A percentile compares a stretch with the other conserved stretches of the same genome.
These are phyloP conservation scores for Colletotrichum sp. DNA, from an alignment of 2,329 filamentous ascomycete species.

Conservation along the genomic window DNA sequence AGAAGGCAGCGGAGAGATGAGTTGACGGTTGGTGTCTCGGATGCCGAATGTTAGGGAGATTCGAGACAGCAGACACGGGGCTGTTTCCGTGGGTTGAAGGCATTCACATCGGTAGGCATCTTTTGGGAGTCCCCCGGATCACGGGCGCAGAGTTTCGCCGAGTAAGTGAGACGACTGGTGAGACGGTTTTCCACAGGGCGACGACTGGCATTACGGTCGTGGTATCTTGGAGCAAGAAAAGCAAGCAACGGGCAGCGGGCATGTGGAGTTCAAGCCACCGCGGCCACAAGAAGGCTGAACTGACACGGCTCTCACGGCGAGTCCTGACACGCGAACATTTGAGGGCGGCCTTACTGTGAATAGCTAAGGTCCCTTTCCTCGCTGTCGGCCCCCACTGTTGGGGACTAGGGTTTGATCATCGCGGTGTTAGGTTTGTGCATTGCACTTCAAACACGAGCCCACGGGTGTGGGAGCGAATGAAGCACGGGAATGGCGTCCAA, in stretches of 20 bases:
- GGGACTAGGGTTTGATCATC: neutral
- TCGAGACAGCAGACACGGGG: neutral
- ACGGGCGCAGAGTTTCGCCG: neutral
- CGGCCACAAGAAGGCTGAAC: neutral
- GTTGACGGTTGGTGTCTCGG: neutral
- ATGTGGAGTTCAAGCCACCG: neutral
- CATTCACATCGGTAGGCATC: neutral
- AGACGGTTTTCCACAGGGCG: slow-evolving; percentile 1
- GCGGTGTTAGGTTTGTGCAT: neutral
- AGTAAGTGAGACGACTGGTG: neutral
- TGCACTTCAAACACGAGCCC: neutral
- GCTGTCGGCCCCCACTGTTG: neutral
- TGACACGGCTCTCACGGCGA: neutral
- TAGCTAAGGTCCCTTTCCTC: neutral
- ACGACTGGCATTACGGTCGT: neutral
- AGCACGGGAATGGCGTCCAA: slow-evolving; percentile 1
- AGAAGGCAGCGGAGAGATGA: neutral
- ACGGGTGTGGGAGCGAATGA: neutral
- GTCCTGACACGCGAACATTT: neutral
- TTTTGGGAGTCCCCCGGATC: neutral
- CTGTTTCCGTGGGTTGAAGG: neutral
- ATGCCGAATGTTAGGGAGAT: neutral
- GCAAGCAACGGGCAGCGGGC: neutral
- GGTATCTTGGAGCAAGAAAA: neutral
- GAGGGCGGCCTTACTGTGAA: neutral